Evolutionary conservation across 225 moss, liverwort and hornwort genomes (phyloP).

Genomic region (Anthoceros angustus): DNA sequence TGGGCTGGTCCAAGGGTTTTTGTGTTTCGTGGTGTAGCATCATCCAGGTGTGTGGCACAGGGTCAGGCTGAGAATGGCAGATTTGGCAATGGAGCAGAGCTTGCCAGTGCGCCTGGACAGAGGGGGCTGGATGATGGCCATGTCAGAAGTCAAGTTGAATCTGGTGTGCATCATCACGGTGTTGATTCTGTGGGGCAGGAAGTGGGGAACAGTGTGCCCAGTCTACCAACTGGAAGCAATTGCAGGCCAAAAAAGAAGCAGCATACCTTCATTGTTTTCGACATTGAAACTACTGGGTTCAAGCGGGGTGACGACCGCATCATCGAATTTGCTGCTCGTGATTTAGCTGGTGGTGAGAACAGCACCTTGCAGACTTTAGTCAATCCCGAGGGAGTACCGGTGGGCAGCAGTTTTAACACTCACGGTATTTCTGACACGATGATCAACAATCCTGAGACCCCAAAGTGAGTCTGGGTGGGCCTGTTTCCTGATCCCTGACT

Average conservation of each 20-base stretch:
- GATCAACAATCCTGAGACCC: slow-evolving; percentile 76
- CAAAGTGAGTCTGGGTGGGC: slow-evolving; percentile 28
- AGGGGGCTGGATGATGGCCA: no score
- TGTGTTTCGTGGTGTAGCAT: no score
- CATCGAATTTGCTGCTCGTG: slow-evolving; percentile 88
- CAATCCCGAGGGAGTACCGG: slow-evolving; percentile 58
- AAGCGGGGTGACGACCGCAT: slow-evolving; percentile 44
- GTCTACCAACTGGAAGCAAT: neutral
- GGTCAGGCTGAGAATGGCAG: neutral
- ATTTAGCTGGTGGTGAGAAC: slow-evolving; percentile 71
- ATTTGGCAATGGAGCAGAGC: neutral
- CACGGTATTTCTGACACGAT: slow-evolving; percentile 83
- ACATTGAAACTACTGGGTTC: slow-evolving; percentile 93
- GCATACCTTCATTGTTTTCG: slow-evolving; percentile 71
- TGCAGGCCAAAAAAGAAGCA: neutral
- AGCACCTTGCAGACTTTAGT: slow-evolving; percentile 86
- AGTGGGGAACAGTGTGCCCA: no score
- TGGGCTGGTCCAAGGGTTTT: no score
- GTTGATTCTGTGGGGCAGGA: no score
- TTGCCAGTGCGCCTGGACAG: no score
- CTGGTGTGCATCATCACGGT: no score
- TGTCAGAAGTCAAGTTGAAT: no score
- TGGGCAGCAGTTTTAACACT: slow-evolving; percentile 29
- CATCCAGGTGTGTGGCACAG: no score
- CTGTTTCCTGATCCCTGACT: neutral